Evolutionary conservation across 306 rosid species (phyloP).

Genomic region (Prunus mongolica): DNA sequence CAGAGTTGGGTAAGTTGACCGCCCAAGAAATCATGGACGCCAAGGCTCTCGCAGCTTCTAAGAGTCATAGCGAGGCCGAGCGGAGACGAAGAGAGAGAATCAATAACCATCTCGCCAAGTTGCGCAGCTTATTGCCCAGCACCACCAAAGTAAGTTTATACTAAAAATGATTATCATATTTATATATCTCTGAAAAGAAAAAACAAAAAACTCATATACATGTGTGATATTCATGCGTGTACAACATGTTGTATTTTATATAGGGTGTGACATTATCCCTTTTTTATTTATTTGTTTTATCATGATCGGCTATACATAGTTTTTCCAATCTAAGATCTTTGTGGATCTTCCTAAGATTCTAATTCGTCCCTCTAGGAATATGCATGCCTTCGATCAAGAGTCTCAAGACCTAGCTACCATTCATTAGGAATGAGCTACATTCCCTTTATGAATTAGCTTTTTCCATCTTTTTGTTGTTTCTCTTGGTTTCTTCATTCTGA

Average conservation of each 20-base stretch:
- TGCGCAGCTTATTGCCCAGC: conserved; percentile 82
- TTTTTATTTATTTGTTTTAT: not conserved
- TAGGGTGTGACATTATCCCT: not conserved
- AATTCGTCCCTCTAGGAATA: conserved; percentile 11
- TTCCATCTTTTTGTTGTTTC: conserved; percentile 8
- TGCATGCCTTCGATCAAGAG: not conserved
- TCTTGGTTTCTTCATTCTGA: conserved; percentile 24
- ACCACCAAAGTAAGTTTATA: conserved; percentile 75
- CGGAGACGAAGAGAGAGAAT: conserved; percentile 91
- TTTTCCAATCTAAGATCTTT: not conserved
- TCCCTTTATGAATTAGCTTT: conserved; percentile 19
- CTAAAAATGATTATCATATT: not conserved
- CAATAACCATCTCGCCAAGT: conserved; percentile 87
- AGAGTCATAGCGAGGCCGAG: conserved; percentile 92
- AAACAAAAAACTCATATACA: not conserved
- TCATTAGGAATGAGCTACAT: conserved; percentile 5
- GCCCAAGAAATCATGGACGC: conserved; percentile 97
- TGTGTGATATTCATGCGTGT: conserved; percentile 19
- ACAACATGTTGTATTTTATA: conserved; percentile 21
- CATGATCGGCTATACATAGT: too few species aligned
- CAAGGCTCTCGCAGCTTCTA: conserved; percentile 88
- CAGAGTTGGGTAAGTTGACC: conserved; percentile 73
- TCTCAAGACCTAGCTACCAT: not conserved
- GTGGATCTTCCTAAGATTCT: conserved; percentile 39
- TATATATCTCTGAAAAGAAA: not conserved